Evolutionary conservation across 2,329 filamentous ascomycete genomes (phyloP).

Genomic region (Aspergillus cejpii): DNA sequence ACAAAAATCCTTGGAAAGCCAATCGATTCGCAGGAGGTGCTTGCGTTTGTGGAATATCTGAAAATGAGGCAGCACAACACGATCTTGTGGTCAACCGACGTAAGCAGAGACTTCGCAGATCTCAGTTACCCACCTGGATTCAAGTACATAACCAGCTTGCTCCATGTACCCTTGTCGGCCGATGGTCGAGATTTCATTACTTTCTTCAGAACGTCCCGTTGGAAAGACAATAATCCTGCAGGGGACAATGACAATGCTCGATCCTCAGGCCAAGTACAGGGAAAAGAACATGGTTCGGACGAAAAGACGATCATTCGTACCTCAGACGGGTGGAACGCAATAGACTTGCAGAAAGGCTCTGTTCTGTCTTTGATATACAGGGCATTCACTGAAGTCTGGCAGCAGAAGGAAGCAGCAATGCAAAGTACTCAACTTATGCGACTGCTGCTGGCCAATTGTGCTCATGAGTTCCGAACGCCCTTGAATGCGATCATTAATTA

Average conservation of each 20-base stretch:
- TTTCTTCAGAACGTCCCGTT: slow-evolving; percentile 70
- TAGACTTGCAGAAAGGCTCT: slow-evolving; percentile 81
- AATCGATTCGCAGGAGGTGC: slow-evolving; percentile 70
- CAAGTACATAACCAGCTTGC: slow-evolving; percentile 65
- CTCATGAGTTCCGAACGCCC: slow-evolving; percentile 84
- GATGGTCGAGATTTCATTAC: slow-evolving; percentile 79
- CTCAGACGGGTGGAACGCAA: slow-evolving; percentile 67
- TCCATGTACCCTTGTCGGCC: slow-evolving; percentile 73
- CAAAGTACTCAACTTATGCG: slow-evolving; percentile 75
- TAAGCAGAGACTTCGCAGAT: slow-evolving; percentile 71
- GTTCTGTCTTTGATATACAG: slow-evolving; percentile 83
- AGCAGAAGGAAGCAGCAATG: slow-evolving; percentile 77
- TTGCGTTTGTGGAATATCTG: slow-evolving; percentile 79
- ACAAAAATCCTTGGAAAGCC: slow-evolving; percentile 75
- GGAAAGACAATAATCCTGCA: slow-evolving; percentile 72
- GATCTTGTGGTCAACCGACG: slow-evolving; percentile 70
- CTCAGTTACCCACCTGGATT: slow-evolving; percentile 74
- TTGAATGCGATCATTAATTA: slow-evolving; percentile 94
- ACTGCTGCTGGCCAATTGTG: slow-evolving; percentile 75
- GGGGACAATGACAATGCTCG: slow-evolving; percentile 68
- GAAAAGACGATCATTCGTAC: slow-evolving; percentile 68
- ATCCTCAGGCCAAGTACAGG: slow-evolving; percentile 72
- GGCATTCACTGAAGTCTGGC: slow-evolving; percentile 87
- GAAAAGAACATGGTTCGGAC: slow-evolving; percentile 76
- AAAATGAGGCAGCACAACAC: slow-evolving; percentile 67